Evolutionary conservation across 106 monocot species (phyloP), one percentile per base, ranked within the genome.

Genomic region (Apostasia ramifera): DNA sequence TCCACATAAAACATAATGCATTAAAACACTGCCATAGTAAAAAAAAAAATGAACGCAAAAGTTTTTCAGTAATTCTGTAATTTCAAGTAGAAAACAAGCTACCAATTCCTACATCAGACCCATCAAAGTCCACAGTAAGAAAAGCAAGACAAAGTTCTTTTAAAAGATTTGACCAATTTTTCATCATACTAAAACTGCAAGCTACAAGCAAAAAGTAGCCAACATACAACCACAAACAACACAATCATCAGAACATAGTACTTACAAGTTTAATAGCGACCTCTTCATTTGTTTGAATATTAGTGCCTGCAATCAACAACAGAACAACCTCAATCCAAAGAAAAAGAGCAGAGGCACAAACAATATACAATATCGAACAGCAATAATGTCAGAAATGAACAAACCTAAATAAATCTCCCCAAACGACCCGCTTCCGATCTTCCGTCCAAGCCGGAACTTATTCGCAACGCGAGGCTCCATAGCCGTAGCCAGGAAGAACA

Each of bases 211-310:
- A 50, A 47, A 48, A 50, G 12, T 47, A 40, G 40, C 40, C 37
- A 47, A 6, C 7, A 73, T 52, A 1, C 9, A 73, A 63, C 1
- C 39, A 12, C 14, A 44, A 13, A 77, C 39, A 47, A 66, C 2
- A 1, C 13, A 9, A 65, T 3, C 44, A 59, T 13, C 40, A 57
- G 10, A 37, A 38, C 1, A 48, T 12, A 45, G 61, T 12, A 80
- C 89, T 75, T 65, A 89, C 89, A 44, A 89, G 82, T 64, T 89
- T 89, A 63, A 89, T 89, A 10, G 80, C 89, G 56, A 89, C 89
- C 65, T 89, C 85, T 68, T 89, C 89, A 74, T 89, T 89, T 15
- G 85, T 85, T 66, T 89, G 89, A 66, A 80, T 70, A 78, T 89
- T 82, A 49, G 80, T 82, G 55, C 89, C 89, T 89, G 77, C 45